Base-by-base conservation (phyloP, 495 filamentous ascomycete genomes). In the Penicillium argentinense region DNA sequence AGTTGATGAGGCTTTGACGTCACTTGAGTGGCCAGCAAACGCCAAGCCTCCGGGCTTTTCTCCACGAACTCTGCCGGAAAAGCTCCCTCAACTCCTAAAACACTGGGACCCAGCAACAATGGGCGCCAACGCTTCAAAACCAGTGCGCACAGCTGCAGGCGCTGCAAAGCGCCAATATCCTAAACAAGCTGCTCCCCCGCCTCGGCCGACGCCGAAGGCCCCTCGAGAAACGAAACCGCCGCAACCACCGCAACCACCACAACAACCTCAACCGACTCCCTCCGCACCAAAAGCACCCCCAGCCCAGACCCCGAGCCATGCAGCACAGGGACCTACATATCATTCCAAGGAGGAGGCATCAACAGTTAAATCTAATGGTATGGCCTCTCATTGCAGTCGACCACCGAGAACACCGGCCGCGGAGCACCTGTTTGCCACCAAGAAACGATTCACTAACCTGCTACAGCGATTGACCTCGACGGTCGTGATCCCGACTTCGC, bases 101-200 rank as follows among this genome's bases (percentile, higher is more conserved):
- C 17, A 33, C 39, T 36, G 11, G 11, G 11, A 26, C n/a, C n/a
- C 25, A 26, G 11, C 39, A 29, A 13, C 39, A 54, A 88, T 88
- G 84, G 84, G 84, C 18, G 74, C 79, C 2, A 75, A 79, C 12
- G 57, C 77, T 25, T 88, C 84, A 5, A 88, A 87, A 65, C 79
- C 77, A 21, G 78, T 71, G 5, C 68, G 69, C 17, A 73, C 79
- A 12, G 79, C 81, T 39, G 74, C 74, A 2, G 58, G 67, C n/a
- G 64, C 73, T 25, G 60, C 75, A 14, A 70, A 77, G 40, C 74
- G 76, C 12, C 74, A 81, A 56, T 85, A 83, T 54, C 81, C 81
- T 4, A 75, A 76, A 42, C 63, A 74, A 32, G 53, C 75, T 8
- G 60, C 72, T 9, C 56, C 66, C 11, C 49, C 67, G 3, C 58